A percentile compares a stretch with the other conserved stretches of the same genome.
phyloP scores from a whole-genome alignment of 176 grass and related monocot genomes.

The Eleusine indica region DNA sequence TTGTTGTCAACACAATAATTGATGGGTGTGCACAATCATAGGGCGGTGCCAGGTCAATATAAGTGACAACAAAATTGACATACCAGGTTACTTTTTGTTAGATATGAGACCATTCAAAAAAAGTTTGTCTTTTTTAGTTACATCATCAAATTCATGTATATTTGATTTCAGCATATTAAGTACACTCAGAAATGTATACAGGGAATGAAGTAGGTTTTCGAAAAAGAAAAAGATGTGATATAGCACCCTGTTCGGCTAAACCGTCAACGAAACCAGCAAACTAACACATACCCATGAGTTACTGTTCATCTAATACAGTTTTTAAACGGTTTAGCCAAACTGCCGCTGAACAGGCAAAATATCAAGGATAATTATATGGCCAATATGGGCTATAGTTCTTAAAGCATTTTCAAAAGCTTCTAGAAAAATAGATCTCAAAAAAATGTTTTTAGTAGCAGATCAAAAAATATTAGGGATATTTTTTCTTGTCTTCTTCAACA shows the following conservation, averaged over 20 bases:
- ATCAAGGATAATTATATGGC: no score
- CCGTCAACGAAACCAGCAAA: no score
- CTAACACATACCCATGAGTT: no score
- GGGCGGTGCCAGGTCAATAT: background rate
- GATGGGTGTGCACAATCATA: background rate
- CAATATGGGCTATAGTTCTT: no score
- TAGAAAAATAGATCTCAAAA: no score
- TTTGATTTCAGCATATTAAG: background rate
- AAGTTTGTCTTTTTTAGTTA: background rate
- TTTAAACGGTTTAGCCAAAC: no score
- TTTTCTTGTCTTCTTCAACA: no score
- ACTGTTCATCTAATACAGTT: no score
- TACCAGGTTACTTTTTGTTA: background rate
- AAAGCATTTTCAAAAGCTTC: no score
- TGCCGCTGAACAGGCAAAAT: no score
- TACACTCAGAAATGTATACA: background rate
- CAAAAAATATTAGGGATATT: no score
- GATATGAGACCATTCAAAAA: background rate
- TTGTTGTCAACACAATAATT: conserved; percentile 31
- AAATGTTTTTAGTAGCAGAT: no score
- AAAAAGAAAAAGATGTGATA: background rate
- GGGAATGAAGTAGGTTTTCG: background rate
- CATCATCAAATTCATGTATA: background rate
- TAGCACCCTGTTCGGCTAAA: background rate
- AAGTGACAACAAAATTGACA: conserved; percentile 26